Percentiles rank a stretch among this genome's conserved stretches.
Evolutionary conservation across 176 grass and related monocot genomes (phyloP).

Genomic region (Eleusine coracana): DNA sequence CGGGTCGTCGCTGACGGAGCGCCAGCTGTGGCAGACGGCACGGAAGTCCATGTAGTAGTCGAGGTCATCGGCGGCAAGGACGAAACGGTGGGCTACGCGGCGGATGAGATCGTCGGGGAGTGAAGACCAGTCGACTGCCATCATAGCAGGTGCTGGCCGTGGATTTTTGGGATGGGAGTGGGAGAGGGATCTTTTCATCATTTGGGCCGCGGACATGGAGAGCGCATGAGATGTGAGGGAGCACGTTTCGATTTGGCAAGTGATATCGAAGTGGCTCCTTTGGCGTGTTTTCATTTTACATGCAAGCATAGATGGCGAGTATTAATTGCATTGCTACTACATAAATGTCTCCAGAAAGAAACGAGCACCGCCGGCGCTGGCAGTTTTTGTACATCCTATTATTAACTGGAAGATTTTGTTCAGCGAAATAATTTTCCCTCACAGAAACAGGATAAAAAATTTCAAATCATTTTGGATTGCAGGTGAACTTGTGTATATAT

Average conservation of each 20-base stretch:
- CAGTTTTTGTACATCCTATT: too few relatives aligned
- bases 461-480: too few relatives aligned
- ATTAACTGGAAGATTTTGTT: too few relatives aligned
- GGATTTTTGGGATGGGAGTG: not conserved
- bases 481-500: too few relatives aligned
- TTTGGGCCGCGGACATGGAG: not conserved
- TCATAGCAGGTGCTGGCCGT: not conserved
- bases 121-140: not conserved
- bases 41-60: not conserved
- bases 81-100: not conserved
- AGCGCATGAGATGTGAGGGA: not conserved
- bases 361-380: too few relatives aligned
- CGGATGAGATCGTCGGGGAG: not conserved
- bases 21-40: not conserved
- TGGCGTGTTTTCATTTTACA: too few relatives aligned
- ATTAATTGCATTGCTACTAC: not conserved
- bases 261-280: not conserved
- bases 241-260: not conserved
- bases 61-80: not conserved
- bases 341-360: not conserved
- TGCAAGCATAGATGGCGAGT: not conserved
- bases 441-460: too few relatives aligned
- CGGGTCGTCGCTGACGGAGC: not conserved
- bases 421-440: too few relatives aligned
- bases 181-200: not conserved